Base-by-base conservation (phyloP, 23 red algal species). In the Chondrus crispus region DNA sequence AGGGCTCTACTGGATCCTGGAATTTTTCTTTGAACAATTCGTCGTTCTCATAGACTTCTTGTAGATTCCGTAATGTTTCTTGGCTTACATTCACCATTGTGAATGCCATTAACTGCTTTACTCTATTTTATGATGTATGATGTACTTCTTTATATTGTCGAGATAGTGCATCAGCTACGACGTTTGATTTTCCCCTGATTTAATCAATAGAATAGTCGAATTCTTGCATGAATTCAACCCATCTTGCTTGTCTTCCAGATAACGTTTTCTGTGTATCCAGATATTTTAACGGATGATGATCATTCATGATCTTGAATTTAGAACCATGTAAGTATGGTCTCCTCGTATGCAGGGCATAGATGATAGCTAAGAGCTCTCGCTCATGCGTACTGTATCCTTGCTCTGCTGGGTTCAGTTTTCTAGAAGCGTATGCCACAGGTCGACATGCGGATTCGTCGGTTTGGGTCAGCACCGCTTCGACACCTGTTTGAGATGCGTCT, bases 321-420 rank as follows among this genome's bases (percentile, higher is more conserved):
- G 55, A 52, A 22, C 75, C 88, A 42, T 83, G 38, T 11, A 92
- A 32, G 72, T 92, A 92, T 3, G 20, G 55, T 92, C 88, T 92
- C 57, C 52, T 82, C 6, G 3, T 73, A 47, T 84, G 3, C 4
- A 83, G 19, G 11, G 77, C 74, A 55, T 70, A 46, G 7, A 81
- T 47, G n/a, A 83, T 82, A 12, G 10, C 88, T 26, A 82, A 26
- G 28, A 92, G 3, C 14, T 92, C 76, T 48, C 75, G n/a, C 58
- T 83, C 75, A 19, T 73, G 88, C 8, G 64, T 83, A 2, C 46
- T 26, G 41, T 92, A 92, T 19, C 77, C 62, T 58, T 92, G 77
- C 49, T 92, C 75, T 19, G 85, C 42, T 29, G 19, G 9, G 20
- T 38, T 51, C 58, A 89, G 44, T 47, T 89, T 89, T 24, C 64